Conservation (phyloP, 2,329 filamentous ascomycete species). For the Aspergillus felis region DNA sequence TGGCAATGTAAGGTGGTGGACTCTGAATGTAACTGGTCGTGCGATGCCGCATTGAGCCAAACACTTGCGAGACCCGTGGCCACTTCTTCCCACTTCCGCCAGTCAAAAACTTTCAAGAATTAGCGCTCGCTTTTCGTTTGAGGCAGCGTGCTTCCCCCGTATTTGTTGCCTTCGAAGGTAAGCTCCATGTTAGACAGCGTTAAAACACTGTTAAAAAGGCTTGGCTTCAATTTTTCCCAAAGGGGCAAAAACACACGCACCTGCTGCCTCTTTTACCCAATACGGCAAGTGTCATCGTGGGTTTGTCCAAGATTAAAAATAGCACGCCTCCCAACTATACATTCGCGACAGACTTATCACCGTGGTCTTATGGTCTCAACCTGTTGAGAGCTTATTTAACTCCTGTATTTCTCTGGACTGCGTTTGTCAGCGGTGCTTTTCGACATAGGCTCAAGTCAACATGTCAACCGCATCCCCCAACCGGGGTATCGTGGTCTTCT, state of each 20-base stretch:
- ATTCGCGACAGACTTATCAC: neutral
- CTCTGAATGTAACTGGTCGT: too few species aligned
- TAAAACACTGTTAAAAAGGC: neutral
- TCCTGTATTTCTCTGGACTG: too few species aligned
- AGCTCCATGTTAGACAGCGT: neutral
- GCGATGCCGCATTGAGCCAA: too few species aligned
- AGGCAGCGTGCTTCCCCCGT: too few species aligned
- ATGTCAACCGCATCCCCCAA: conserved; percentile 20
- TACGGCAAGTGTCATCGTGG: neutral
- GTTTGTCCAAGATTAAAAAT: neutral
- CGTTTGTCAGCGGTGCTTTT: neutral
- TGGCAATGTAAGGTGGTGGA: too few species aligned
- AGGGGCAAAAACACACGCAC: neutral
- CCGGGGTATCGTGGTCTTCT: conserved; percentile 75
- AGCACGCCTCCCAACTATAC: neutral
- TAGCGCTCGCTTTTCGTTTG: too few species aligned
- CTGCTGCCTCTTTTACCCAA: neutral
- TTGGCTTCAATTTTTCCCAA: neutral
- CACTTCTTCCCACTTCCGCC: too few species aligned
- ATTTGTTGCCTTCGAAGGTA: too few species aligned
- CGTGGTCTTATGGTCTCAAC: too few species aligned
- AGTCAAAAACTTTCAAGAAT: too few species aligned
- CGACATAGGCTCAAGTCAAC: neutral
- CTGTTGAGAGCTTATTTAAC: too few species aligned
- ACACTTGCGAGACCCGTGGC: too few species aligned